phyloP scores from a whole-genome alignment of 805 yeast genomes.

The Jamesozyma gamospora region DNA sequence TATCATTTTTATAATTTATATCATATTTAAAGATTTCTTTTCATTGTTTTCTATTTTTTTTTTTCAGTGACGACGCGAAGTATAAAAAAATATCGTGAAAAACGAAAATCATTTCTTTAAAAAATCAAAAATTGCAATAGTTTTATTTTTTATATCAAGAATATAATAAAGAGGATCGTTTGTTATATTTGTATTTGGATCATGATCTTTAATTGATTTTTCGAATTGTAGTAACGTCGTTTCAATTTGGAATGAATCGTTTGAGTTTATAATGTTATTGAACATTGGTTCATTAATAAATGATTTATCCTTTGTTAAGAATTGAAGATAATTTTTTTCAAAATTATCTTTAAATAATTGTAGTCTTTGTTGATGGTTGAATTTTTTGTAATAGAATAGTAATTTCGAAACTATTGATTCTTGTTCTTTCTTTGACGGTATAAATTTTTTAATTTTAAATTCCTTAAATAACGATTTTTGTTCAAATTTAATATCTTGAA shows the following conservation, averaged over 20 bases:
- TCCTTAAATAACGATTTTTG: conserved; percentile 19
- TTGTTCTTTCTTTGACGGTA: conserved; percentile 17
- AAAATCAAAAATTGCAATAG: conserved; percentile 5
- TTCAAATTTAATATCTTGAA: conserved; percentile 18
- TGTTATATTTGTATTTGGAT: conserved; percentile 1
- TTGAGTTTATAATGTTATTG: conserved; percentile 4
- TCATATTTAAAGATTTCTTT: too few species aligned
- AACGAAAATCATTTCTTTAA: too few species aligned
- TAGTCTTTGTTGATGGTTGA: conserved; percentile 11
- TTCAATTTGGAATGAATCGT: conserved; percentile 15
- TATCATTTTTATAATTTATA: too few species aligned
- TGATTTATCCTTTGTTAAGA: neutral
- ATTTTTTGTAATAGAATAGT: conserved; percentile 22
- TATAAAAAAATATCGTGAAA: too few species aligned
- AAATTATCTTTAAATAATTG: conserved; percentile 11
- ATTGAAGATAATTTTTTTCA: conserved; percentile 2
- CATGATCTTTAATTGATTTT: conserved; percentile 5
- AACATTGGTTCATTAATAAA: conserved; percentile 1
- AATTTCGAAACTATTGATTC: conserved; percentile 18
- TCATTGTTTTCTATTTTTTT: too few species aligned
- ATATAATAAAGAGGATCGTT: conserved; percentile 18
- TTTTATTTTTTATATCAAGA: conserved; percentile 22
- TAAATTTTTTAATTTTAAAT: conserved; percentile 14
- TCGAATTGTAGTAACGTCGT: conserved; percentile 18
- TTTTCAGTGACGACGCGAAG: too few species aligned